Conservation (phyloP, 1,284 basidiomycete species). For the Cutaneotrichosporon mucoides region DNA sequence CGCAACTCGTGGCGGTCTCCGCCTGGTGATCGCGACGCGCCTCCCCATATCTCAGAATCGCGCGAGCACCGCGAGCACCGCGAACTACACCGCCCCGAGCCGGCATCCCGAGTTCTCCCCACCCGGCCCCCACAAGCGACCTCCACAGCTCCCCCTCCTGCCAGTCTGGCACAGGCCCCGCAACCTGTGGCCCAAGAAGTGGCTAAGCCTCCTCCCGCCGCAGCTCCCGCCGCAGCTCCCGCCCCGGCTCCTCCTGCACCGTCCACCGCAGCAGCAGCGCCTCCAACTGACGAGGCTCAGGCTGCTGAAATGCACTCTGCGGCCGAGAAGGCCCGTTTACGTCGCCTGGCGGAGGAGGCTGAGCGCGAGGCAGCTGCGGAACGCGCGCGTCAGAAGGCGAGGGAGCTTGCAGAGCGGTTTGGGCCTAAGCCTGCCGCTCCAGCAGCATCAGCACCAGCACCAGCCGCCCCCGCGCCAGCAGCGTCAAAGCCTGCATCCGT, state of each 20-base stretch:
- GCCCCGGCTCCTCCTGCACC: conserved; percentile 6
- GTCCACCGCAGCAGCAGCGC: neutral
- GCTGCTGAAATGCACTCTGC: conserved; percentile 84
- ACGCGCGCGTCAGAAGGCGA: conserved; percentile 77
- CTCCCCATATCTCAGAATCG: conserved; percentile 48
- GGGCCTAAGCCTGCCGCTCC: conserved; percentile 36
- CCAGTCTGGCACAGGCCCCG: too few species aligned
- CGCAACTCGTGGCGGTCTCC: neutral
- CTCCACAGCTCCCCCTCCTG: neutral
- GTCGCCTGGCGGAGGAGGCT: conserved; percentile 75
- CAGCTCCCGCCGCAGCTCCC: conserved; percentile 29
- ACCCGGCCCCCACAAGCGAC: neutral
- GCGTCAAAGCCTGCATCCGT: conserved; percentile 1
- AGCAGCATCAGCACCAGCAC: neutral
- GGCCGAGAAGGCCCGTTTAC: conserved; percentile 71
- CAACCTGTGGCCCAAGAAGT: neutral
- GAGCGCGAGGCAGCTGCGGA: conserved; percentile 78
- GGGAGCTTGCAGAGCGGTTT: conserved; percentile 73
- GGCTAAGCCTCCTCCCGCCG: neutral
- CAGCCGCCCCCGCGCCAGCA: neutral
- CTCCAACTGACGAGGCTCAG: conserved; percentile 54
- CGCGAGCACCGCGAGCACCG: neutral
- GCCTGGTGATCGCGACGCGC: conserved; percentile 49
- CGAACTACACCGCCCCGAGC: too few species aligned
- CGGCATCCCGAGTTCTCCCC: too few species aligned